phyloP scores from a whole-genome alignment of 768 basidiomycete species.

The Porpolomopsis calyptriformis region DNA sequence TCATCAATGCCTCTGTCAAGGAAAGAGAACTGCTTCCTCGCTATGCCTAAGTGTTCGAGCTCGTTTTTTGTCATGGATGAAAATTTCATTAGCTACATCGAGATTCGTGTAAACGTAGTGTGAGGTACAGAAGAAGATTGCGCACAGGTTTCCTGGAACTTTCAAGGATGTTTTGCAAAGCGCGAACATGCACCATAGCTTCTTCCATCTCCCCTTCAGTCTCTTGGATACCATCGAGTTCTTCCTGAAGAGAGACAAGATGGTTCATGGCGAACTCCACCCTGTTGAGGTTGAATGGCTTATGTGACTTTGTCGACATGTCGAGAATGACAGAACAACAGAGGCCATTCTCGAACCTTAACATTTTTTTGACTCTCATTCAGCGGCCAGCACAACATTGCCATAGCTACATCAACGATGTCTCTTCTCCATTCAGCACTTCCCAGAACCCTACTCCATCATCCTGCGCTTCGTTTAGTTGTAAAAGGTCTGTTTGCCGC shows the following conservation, averaged over 20 bases:
- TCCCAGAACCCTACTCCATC: no score
- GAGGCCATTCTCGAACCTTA: no score
- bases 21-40: constrained; percentile 17
- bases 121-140: constrained; percentile 6
- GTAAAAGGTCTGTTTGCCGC: no score
- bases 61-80: constrained; percentile 18
- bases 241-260: constrained; percentile 19
- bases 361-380: no score
- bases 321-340: no score
- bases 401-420: no score
- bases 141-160: constrained; percentile 20
- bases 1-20: constrained; percentile 12
- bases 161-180: constrained; percentile 18
- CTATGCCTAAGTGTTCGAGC: constrained; percentile 18
- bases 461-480: no score
- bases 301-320: no score
- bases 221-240: constrained; percentile 21
- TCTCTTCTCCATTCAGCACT: no score
- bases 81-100: constrained; percentile 16
- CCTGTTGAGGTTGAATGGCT: constrained; percentile 17
- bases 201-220: constrained; percentile 15
- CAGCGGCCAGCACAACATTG: no score
- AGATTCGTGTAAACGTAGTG: no score
- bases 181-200: constrained; percentile 17
- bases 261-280: constrained; percentile 16